A percentile compares a stretch with the other conserved stretches of the same genome.
These are phyloP conservation scores for Microcos paniculata DNA, from an alignment of 345 rosid species.

Conservation along the genomic window DNA sequence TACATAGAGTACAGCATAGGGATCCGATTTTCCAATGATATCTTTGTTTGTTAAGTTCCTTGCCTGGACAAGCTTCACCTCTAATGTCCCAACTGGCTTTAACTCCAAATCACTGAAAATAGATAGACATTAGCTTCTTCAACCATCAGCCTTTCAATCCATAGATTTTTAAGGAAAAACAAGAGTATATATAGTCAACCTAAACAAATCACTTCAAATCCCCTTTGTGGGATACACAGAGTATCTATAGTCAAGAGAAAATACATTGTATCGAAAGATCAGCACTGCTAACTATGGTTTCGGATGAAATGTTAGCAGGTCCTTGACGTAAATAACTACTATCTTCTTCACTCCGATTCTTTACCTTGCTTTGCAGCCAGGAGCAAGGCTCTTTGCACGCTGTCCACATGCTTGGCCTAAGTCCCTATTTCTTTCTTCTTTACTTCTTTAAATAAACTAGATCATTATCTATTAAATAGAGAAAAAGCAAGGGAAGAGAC, in stretches of 20 bases:
- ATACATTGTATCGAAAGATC: neutral
- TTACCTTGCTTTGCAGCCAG: neutral
- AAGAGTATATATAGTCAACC: neutral
- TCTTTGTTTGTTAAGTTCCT: slow-evolving; percentile 92
- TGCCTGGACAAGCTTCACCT: slow-evolving; percentile 99
- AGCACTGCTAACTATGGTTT: neutral
- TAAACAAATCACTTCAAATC: neutral
- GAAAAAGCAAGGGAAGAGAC: slow-evolving; percentile 17
- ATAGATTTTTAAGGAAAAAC: neutral
- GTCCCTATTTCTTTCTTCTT: neutral
- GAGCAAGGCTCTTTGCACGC: neutral
- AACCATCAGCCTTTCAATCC: neutral
- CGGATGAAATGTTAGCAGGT: neutral
- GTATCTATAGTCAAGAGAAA: neutral
- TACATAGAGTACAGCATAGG: slow-evolving; percentile 71
- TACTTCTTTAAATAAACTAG: neutral
- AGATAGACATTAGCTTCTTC: slow-evolving; percentile 25
- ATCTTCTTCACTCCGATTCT: neutral
- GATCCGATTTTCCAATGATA: slow-evolving; percentile 95
- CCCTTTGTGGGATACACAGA: neutral
- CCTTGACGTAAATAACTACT: neutral
- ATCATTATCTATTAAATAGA: neutral
- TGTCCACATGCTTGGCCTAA: neutral
- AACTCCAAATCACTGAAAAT: slow-evolving; percentile 81
- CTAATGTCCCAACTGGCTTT: slow-evolving; percentile 85